Percentiles rank a stretch among this genome's conserved stretches.
Evolutionary conservation across 2,329 filamentous ascomycete species (phyloP).

Genomic region (Diaporthe sp.): DNA sequence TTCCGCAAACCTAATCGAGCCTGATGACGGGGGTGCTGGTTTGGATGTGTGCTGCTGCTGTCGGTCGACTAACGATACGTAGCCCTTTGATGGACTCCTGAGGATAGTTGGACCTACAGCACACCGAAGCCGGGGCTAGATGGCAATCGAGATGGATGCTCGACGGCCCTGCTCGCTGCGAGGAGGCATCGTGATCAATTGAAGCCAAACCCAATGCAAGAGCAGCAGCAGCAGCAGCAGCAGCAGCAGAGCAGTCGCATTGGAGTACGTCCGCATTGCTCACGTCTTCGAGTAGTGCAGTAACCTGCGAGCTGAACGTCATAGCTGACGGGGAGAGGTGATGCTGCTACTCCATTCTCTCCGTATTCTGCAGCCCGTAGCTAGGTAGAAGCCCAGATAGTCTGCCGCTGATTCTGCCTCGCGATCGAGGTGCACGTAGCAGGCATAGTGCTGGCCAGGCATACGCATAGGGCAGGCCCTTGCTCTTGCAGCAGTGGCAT

Average conservation of each 20-base stretch:
- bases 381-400: conserved; percentile 17
- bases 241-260: not conserved
- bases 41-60: not conserved
- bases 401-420: conserved; percentile 34
- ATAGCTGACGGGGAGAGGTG: conserved; percentile 5
- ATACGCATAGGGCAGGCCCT: not conserved
- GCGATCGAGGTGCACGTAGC: conserved; percentile 9
- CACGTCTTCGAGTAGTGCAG: not conserved
- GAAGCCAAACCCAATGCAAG: not conserved
- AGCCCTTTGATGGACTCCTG: not conserved
- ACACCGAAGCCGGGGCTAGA: not conserved
- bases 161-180: not conserved
- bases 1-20: conserved; percentile 31
- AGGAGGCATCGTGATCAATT: not conserved
- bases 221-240: not conserved
- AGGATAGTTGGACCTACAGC: not conserved
- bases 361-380: not conserved
- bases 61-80: not conserved
- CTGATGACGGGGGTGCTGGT: conserved; percentile 15
- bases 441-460: conserved; percentile 1
- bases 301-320: not conserved
- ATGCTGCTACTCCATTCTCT: not conserved
- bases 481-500: not conserved
- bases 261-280: not conserved
- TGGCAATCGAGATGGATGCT: not conserved